phyloP scores from a whole-genome alignment of 1,284 basidiomycete species.

The Pseudozyma thailandica region DNA sequence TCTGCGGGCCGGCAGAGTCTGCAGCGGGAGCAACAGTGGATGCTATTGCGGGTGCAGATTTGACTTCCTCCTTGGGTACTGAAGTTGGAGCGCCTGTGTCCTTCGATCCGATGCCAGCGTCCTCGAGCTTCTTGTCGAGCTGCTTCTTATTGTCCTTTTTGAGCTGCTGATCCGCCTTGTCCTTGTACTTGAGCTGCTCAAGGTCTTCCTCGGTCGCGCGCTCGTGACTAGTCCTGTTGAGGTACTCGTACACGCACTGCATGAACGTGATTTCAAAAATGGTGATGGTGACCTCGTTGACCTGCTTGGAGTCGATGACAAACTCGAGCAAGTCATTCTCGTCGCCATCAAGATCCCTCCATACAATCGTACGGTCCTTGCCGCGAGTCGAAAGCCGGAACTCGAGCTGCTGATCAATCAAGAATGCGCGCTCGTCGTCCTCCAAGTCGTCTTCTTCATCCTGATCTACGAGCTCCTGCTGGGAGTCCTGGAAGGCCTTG shows the following conservation, averaged over 20 bases:
- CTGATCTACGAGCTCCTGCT: conserved; percentile 90
- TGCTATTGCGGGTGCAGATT: conserved; percentile 12
- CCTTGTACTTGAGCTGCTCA: conserved; percentile 66
- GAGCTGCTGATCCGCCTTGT: conserved; percentile 31
- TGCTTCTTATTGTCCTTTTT: conserved; percentile 22
- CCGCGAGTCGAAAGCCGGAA: conserved; percentile 71
- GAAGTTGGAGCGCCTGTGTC: conserved; percentile 3
- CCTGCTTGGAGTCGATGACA: conserved; percentile 73
- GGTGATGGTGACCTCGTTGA: conserved; percentile 83
- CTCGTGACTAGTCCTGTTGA: conserved; percentile 60
- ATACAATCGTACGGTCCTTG: conserved; percentile 56
- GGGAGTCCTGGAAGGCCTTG: conserved; percentile 92
- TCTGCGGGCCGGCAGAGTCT: conserved; percentile 31
- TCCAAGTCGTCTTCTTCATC: conserved; percentile 91
- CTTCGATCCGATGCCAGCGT: conserved; percentile 21
- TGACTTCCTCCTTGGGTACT: not conserved
- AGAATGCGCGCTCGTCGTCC: conserved; percentile 83
- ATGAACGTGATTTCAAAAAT: conserved; percentile 93
- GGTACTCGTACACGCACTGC: conserved; percentile 86
- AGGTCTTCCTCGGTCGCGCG: conserved; percentile 66
- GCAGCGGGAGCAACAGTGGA: conserved; percentile 35
- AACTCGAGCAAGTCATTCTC: conserved; percentile 81
- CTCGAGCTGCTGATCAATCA: conserved; percentile 87
- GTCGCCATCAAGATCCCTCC: conserved; percentile 77
- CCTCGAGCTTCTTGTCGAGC: conserved; percentile 40